Evolutionary conservation across 495 filamentous ascomycete species (phyloP).

Genomic region (Penicillium robsamsonii): DNA sequence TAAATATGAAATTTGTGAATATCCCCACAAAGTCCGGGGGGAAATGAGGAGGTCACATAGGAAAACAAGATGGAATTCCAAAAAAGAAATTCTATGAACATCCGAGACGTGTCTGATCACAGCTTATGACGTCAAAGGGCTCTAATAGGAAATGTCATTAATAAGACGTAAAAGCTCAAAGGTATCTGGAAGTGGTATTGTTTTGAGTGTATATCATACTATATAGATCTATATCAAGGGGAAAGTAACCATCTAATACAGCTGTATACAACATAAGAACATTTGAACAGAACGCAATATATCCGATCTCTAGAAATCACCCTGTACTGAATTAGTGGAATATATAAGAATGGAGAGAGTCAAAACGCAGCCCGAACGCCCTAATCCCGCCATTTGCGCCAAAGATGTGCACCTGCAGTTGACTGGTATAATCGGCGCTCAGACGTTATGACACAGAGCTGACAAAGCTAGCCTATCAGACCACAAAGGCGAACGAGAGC

Average conservation of each 20-base stretch:
- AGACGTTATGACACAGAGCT: constrained; percentile 2
- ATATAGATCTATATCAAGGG: too few species aligned
- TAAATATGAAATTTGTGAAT: neutral
- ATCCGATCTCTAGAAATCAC: neutral
- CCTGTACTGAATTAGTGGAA: neutral
- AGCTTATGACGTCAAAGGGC: neutral
- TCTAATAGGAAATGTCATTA: neutral
- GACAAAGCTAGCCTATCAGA: neutral
- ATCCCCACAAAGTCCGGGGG: neutral
- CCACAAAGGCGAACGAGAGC: neutral
- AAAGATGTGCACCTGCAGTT: neutral
- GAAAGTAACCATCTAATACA: too few species aligned
- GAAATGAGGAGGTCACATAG: neutral
- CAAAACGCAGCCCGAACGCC: neutral
- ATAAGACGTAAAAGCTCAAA: neutral
- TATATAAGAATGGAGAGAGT: neutral
- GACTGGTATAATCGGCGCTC: neutral
- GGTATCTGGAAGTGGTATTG: too few species aligned
- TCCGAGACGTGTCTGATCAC: neutral
- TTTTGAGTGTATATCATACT: too few species aligned
- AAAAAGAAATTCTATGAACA: neutral
- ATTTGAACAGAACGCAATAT: too few species aligned
- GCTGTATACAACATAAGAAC: too few species aligned
- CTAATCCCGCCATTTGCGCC: constrained; percentile 4
- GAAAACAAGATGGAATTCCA: neutral